Percentiles rank a stretch among this genome's conserved stretches.
phyloP scores from a whole-genome alignment of 2,329 filamentous ascomycete species.

The Neofusicoccum cordaticola region DNA sequence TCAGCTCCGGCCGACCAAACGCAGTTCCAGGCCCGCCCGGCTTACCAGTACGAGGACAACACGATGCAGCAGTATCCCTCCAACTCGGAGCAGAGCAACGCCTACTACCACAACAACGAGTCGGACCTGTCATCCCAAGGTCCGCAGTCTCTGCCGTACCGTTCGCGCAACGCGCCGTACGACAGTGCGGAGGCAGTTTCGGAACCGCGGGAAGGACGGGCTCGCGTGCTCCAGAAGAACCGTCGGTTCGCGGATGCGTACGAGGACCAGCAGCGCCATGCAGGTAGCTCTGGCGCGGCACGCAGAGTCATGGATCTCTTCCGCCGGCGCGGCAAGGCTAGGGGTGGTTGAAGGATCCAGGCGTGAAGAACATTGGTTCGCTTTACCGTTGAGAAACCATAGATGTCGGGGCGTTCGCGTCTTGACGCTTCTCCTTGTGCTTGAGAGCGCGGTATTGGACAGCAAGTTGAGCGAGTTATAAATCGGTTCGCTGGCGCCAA shows the following conservation, averaged over 20 bases:
- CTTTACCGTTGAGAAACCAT: not conserved
- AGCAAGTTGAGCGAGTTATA: not conserved
- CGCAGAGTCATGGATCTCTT: constrained; percentile 99
- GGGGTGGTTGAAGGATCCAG: constrained; percentile 29
- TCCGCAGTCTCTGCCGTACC: constrained; percentile 22
- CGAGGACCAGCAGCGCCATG: constrained; percentile 65
- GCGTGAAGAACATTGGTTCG: not conserved
- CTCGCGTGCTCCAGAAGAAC: constrained; percentile 73
- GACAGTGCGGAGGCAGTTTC: constrained; percentile 25
- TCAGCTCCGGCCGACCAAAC: constrained; percentile 37
- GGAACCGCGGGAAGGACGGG: constrained; percentile 27
- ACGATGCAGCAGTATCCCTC: constrained; percentile 5
- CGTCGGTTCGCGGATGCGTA: constrained; percentile 85
- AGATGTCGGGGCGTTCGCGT: not conserved
- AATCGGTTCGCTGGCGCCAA: not conserved
- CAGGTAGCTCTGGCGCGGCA: constrained; percentile 81
- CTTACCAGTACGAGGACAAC: constrained; percentile 10
- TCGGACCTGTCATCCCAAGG: constrained; percentile 34
- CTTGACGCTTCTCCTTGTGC: not conserved
- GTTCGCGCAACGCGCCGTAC: constrained; percentile 41
- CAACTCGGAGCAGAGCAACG: constrained; percentile 21
- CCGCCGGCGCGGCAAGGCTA: constrained; percentile 75
- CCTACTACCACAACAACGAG: constrained; percentile 32
- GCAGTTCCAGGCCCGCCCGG: constrained; percentile 29
- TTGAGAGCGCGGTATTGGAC: not conserved